A percentile compares a stretch with the other conserved stretches of the same genome.
Conservation (phyloP, 148 eudicot species). For the Pharnaceum exiguum region DNA sequence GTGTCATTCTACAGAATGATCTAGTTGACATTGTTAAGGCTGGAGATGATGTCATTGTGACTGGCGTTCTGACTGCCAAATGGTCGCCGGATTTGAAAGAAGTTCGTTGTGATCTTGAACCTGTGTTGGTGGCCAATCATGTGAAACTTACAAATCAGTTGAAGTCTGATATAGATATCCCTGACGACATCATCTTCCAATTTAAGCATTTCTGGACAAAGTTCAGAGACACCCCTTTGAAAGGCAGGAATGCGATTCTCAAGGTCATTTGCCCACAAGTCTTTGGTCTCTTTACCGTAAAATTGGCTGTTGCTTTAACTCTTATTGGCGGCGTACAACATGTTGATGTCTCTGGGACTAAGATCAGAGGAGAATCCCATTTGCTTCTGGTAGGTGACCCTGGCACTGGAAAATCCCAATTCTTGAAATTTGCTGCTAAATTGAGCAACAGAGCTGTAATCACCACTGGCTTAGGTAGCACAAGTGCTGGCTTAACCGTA, state of each 20-base stretch:
- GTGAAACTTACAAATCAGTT: slow-evolving; percentile 76
- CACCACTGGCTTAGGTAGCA: slow-evolving; percentile 91
- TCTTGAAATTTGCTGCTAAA: slow-evolving; percentile 84
- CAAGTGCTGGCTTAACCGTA: slow-evolving; percentile 96
- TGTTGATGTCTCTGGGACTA: slow-evolving; percentile 92
- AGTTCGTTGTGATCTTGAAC: slow-evolving; percentile 94
- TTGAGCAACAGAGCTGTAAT: slow-evolving; percentile 88
- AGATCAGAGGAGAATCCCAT: slow-evolving; percentile 95
- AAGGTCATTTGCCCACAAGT: slow-evolving; percentile 84
- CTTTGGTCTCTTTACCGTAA: slow-evolving; percentile 93
- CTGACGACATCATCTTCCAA: slow-evolving; percentile 44
- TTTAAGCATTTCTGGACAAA: slow-evolving; percentile 72
- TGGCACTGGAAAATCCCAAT: slow-evolving; percentile 93
- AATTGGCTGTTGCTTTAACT: slow-evolving; percentile 89
- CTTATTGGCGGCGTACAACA: slow-evolving; percentile 98
- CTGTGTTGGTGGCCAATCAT: slow-evolving; percentile 76
- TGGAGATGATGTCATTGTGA: slow-evolving; percentile 87
- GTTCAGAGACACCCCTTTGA: slow-evolving; percentile 60
- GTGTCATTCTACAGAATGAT: slow-evolving; percentile 83
- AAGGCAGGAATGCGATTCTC: slow-evolving; percentile 90
- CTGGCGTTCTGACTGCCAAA: slow-evolving; percentile 83
- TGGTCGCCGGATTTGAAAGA: slow-evolving; percentile 91
- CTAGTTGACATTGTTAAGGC: slow-evolving; percentile 94
- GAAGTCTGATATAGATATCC: slow-evolving; percentile 73
- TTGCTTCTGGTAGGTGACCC: slow-evolving; percentile 97